phyloP scores from a whole-genome alignment of 352 stramenopile species.

The Globisporangium uncinulatum region DNA sequence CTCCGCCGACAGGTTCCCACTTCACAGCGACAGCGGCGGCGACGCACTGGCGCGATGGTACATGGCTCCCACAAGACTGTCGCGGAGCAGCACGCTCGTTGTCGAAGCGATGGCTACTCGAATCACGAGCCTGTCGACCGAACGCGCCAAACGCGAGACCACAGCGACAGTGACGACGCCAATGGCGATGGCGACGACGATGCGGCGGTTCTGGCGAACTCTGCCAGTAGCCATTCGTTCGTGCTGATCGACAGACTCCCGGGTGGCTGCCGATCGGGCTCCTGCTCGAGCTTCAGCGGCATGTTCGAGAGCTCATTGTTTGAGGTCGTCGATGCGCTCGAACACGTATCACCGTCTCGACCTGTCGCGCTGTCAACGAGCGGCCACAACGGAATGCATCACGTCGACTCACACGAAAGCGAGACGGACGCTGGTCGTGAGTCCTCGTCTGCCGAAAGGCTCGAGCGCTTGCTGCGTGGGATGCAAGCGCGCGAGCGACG shows the following conservation, averaged over 20 bases:
- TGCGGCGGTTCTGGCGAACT: conserved; percentile 2
- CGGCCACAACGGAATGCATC: not conserved
- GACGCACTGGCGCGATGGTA: too few species aligned
- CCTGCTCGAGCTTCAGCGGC: conserved; percentile 13
- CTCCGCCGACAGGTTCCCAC: too few species aligned
- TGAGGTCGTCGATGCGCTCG: conserved; percentile 39
- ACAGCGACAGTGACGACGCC: not conserved
- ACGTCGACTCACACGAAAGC: too few species aligned
- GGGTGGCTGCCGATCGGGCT: not conserved
- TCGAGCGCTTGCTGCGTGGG: conserved; percentile 21
- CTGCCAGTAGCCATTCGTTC: conserved; percentile 3
- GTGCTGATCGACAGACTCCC: conserved; percentile 9
- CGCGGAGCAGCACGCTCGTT: too few species aligned
- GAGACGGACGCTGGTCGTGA: not conserved
- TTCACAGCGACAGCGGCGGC: too few species aligned
- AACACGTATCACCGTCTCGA: conserved; percentile 5
- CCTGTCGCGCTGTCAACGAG: not conserved
- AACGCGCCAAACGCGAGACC: too few species aligned
- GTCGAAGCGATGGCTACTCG: too few species aligned
- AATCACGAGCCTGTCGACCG: too few species aligned
- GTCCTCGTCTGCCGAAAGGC: conserved; percentile 8
- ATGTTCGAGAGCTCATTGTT: conserved; percentile 44
- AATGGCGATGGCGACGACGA: conserved; percentile 3
- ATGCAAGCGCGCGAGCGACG: conserved; percentile 27
- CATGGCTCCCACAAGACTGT: too few species aligned